Evolutionary conservation across 2,329 filamentous ascomycete genomes (phyloP).

Genomic region (Aspergillus melleus): DNA sequence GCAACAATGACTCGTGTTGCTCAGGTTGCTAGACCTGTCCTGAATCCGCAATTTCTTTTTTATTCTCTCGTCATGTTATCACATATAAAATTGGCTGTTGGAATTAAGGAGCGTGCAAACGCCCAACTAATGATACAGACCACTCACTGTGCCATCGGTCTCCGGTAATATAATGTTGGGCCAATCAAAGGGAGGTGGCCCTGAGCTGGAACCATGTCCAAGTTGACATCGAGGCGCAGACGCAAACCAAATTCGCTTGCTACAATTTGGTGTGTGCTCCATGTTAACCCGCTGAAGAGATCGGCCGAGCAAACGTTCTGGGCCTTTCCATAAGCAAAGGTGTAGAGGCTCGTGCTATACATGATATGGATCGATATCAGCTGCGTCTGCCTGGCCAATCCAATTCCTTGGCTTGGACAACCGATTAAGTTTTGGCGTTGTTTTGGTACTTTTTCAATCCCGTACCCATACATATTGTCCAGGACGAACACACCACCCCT

Average conservation of each 20-base stretch:
- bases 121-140: not conserved
- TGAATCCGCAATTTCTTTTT: not conserved
- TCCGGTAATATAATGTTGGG: too few relatives aligned
- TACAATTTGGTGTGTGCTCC: not conserved
- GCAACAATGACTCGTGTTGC: too few relatives aligned
- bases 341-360: not conserved
- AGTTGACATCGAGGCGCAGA: not conserved
- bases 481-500: not conserved
- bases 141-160: not conserved
- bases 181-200: too few relatives aligned
- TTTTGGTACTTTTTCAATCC: not conserved
- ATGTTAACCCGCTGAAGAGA: not conserved
- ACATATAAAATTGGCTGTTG: not conserved
- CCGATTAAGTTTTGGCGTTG: not conserved
- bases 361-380: not conserved
- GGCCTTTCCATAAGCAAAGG: not conserved
- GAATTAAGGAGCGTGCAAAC: not conserved
- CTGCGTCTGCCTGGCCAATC: not conserved
- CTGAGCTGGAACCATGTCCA: not conserved
- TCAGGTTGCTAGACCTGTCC: not conserved
- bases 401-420: not conserved
- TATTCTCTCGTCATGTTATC: not conserved
- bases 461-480: not conserved
- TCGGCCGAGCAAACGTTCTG: not conserved
- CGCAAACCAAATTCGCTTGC: not conserved